A percentile compares a stretch with the other conserved stretches of the same genome.
These are phyloP conservation scores for Scleroderma bovista DNA, from an alignment of 768 basidiomycete genomes.

Conservation along the genomic window DNA sequence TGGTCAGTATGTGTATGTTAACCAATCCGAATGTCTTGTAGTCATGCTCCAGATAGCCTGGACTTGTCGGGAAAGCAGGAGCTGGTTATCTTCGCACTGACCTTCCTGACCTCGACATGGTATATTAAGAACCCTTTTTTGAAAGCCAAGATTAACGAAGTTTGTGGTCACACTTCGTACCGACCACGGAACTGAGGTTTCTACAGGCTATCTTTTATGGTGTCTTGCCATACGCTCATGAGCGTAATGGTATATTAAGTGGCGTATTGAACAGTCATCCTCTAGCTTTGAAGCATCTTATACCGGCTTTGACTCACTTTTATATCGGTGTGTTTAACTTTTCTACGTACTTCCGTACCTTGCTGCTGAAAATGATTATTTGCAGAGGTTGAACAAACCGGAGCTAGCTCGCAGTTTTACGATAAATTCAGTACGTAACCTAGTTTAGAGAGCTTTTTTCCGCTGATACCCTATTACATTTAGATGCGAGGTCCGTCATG, in stretches of 20 bases:
- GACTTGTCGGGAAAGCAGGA: conserved; percentile 83
- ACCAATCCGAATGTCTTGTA: conserved; percentile 15
- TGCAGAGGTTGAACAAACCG: conserved; percentile 94
- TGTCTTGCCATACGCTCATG: conserved; percentile 59
- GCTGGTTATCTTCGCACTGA: conserved; percentile 79
- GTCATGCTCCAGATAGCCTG: conserved; percentile 71
- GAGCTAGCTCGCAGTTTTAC: conserved; percentile 97
- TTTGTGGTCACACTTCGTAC: conserved; percentile 23
- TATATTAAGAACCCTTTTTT: conserved; percentile 99
- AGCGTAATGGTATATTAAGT: conserved; percentile 70
- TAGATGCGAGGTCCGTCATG: conserved; percentile 48
- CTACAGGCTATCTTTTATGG: conserved; percentile 69
- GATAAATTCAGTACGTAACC: conserved; percentile 84
- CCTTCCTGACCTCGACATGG: conserved; percentile 90
- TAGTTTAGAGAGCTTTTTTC: conserved; percentile 4
- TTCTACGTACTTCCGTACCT: background rate
- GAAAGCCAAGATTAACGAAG: conserved; percentile 94
- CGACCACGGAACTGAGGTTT: background rate
- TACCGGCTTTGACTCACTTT: conserved; percentile 88
- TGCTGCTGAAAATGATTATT: background rate
- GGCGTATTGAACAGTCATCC: conserved; percentile 80
- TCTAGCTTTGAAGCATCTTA: conserved; percentile 80
- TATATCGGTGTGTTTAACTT: conserved; percentile 68
- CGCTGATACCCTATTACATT: background rate
- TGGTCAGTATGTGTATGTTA: background rate